Evolutionary conservation across 768 basidiomycete species (phyloP).

Genomic region (Amanita jacksonii): DNA sequence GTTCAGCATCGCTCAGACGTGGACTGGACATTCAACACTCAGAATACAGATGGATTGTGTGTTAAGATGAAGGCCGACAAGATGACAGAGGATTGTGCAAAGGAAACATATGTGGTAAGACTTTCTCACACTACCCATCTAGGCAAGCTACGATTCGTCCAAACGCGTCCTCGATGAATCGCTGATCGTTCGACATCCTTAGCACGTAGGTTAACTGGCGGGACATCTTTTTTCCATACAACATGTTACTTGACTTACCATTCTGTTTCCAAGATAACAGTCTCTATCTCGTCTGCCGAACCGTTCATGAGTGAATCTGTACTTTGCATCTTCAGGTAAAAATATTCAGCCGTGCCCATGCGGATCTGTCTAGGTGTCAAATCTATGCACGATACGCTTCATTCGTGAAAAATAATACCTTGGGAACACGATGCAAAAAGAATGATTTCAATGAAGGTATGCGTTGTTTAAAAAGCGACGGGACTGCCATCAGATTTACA

Average conservation of each 20-base stretch:
- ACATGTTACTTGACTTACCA: conserved; percentile 40
- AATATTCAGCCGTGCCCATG: conserved; percentile 68
- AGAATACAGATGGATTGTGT: not conserved
- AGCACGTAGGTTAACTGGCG: not conserved
- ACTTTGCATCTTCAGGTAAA: conserved; percentile 71
- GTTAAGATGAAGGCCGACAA: not conserved
- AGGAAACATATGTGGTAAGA: not conserved
- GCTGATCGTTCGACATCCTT: conserved; percentile 8
- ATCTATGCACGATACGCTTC: not conserved
- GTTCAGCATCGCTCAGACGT: conserved; percentile 60
- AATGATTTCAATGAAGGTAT: conserved; percentile 45
- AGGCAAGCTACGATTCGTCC: not conserved
- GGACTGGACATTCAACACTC: conserved; percentile 37
- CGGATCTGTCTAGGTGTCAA: conserved; percentile 45
- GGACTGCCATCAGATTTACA: conserved; percentile 50
- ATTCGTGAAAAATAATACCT: conserved; percentile 32
- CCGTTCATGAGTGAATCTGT: conserved; percentile 53
- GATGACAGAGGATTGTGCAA: not conserved
- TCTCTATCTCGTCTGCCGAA: conserved; percentile 47
- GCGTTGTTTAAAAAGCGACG: conserved; percentile 33
- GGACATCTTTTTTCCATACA: not conserved
- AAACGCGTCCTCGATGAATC: conserved; percentile 2
- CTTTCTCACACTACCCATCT: conserved; percentile 1
- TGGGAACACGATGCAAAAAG: conserved; percentile 73
- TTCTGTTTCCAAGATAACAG: conserved; percentile 69